phyloP scores from a whole-genome alignment of 1,284 basidiomycete species.

The Blastosporella zonata region DNA sequence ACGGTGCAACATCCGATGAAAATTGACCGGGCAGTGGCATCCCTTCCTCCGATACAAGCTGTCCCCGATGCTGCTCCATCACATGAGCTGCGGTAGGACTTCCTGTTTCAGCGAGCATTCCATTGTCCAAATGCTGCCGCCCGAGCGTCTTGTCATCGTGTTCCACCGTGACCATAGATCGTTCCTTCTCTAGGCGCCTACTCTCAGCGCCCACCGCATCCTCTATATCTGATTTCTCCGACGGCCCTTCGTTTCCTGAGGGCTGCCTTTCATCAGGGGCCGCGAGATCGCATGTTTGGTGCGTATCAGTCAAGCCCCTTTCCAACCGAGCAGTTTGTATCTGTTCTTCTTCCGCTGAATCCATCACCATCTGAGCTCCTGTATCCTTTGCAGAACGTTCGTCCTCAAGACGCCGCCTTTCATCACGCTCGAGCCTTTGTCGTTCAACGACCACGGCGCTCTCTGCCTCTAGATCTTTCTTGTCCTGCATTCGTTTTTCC shows the following conservation, averaged over 20 bases:
- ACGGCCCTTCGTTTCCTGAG: too few relatives aligned
- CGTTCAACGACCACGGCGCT: conserved; percentile 19
- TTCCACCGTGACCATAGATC: too few relatives aligned
- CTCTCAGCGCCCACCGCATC: neutral
- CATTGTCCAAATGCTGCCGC: too few relatives aligned
- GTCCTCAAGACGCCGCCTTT: neutral
- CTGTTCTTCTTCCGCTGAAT: neutral
- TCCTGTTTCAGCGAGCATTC: too few relatives aligned
- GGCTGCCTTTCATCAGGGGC: too few relatives aligned
- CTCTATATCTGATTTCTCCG: neutral
- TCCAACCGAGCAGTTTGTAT: neutral
- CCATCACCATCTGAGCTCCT: neutral
- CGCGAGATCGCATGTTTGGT: neutral
- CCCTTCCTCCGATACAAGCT: neutral
- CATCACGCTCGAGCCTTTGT: neutral
- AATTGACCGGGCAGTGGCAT: too few relatives aligned
- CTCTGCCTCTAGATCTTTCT: conserved; percentile 30
- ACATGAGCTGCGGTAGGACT: too few relatives aligned
- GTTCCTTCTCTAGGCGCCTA: too few relatives aligned
- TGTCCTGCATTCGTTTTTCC: conserved; percentile 24
- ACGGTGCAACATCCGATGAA: too few relatives aligned
- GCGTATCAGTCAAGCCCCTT: neutral
- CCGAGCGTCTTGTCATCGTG: too few relatives aligned
- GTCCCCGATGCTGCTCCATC: too few relatives aligned
- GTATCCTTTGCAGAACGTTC: neutral